These are phyloP conservation scores for Fusarium torreyae DNA, from an alignment of 2,329 filamentous ascomycete species.

Conservation along the genomic window DNA sequence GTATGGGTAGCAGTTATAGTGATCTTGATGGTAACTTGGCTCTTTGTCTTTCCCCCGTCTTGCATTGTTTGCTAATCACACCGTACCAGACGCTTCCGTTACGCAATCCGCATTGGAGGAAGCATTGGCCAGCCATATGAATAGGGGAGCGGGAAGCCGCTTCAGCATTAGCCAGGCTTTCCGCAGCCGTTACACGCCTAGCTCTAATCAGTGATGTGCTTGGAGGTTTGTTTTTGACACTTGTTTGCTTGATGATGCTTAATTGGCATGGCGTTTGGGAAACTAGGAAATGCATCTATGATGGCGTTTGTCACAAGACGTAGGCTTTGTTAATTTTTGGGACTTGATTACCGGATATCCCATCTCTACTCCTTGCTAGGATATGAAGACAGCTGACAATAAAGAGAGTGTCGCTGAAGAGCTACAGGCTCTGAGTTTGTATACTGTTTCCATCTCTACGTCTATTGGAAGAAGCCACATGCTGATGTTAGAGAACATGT, in stretches of 20 bases:
- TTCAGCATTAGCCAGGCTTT: conserved; percentile 81
- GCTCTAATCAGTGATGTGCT: conserved; percentile 50
- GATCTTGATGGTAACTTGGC: conserved; percentile 78
- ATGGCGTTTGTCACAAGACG: conserved; percentile 43
- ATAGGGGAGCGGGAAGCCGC: conserved; percentile 56
- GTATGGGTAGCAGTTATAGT: conserved; percentile 89
- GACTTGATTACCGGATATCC: conserved; percentile 33
- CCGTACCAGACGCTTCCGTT: conserved; percentile 77
- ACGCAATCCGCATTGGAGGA: conserved; percentile 87
- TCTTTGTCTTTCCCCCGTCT: conserved; percentile 10
- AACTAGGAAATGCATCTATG: conserved; percentile 40
- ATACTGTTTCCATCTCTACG: not conserved
- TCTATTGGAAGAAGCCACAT: too few species aligned
- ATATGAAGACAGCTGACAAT: conserved; percentile 12
- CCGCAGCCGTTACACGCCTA: conserved; percentile 71
- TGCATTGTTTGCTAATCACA: conserved; percentile 12
- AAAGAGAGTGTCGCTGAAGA: not conserved
- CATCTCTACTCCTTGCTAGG: conserved; percentile 38
- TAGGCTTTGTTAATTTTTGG: conserved; percentile 19
- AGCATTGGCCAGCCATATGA: conserved; percentile 73
- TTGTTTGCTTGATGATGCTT: conserved; percentile 19
- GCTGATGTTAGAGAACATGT: not conserved
- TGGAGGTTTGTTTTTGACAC: conserved; percentile 4
- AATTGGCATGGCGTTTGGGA: conserved; percentile 45
- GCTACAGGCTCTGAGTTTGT: not conserved